Evolutionary conservation across 495 filamentous ascomycete species (phyloP).

Genomic region (Pyrenopolyporus hunteri): DNA sequence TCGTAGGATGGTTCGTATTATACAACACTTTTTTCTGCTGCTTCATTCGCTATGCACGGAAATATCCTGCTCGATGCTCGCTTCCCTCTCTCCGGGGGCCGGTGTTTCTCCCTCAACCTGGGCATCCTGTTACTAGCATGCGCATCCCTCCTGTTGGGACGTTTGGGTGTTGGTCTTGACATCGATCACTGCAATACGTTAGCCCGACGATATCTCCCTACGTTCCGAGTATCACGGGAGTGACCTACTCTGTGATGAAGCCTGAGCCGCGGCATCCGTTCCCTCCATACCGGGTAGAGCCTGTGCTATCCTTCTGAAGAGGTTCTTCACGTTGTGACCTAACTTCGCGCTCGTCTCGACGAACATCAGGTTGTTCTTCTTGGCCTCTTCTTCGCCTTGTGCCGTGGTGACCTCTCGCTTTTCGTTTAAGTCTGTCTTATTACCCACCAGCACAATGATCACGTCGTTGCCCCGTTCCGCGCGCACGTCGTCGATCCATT

Average conservation of each 20-base stretch:
- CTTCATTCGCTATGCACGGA: conserved; percentile 40
- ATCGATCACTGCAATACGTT: conserved; percentile 76
- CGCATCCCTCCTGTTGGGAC: conserved; percentile 77
- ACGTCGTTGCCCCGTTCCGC: conserved; percentile 97
- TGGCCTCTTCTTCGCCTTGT: conserved; percentile 98
- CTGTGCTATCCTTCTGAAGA: conserved; percentile 97
- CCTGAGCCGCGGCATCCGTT: conserved; percentile 65
- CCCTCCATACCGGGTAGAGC: conserved; percentile 98
- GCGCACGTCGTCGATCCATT: conserved; percentile 99
- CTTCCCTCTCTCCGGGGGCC: not conserved
- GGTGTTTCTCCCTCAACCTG: not conserved
- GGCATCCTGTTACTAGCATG: conserved; percentile 61
- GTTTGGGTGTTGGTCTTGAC: conserved; percentile 83
- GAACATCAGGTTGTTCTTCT: conserved; percentile 95
- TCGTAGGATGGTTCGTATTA: conserved; percentile 37
- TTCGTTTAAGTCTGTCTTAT: conserved; percentile 98
- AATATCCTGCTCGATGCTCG: conserved; percentile 32
- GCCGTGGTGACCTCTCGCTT: conserved; percentile 94
- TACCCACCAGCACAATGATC: conserved; percentile 97
- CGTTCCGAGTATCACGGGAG: not conserved
- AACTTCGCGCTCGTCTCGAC: conserved; percentile 99
- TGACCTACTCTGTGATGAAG: conserved; percentile 68
- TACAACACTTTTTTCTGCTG: conserved; percentile 41
- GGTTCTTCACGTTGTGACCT: conserved; percentile 94
- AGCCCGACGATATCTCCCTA: conserved; percentile 31